Evolutionary conservation across 345 rosid species (phyloP), one percentile per base, ranked within the genome.

Genomic region (Salix brachista): DNA sequence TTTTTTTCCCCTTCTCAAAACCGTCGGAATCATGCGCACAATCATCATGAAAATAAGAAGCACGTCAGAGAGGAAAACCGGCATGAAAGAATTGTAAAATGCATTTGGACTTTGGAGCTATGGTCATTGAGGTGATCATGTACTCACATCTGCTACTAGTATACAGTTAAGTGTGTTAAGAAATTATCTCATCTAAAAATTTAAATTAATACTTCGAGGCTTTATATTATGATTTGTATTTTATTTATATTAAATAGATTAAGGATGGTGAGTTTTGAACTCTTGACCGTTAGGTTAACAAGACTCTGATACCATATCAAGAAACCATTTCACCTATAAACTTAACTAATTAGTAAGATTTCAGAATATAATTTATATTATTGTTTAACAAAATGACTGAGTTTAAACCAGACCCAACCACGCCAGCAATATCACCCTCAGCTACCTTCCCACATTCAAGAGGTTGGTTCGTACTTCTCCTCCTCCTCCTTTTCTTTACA

Each of bases 391-490:
- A 1, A 32, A 34, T 0, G 0, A 70, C 75, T 7, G 61, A 65
- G 64, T 70, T 58, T 71, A 41, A 80, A 75, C 77, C 71, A 25
- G 67, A 67, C 61, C 73, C 75, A 76, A 28, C 42, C 30, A 46
- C 42, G 32, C 80, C 76, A 81, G 84, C 85, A 82, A 82, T 77
- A 72, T 76, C 77, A 75, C 67, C 70, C 26, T 67, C 56, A 37
- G 69, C 81, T 65, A 73, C 83, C 80, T 76, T 34, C 36, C 56
- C 73, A 61, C 8, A 32, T 75, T 42, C 23, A 70, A 62, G 37
- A 54, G 37, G 39, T 58, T 9, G 25, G 41, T 65, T 65, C 58
- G 10, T 62, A 26, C 26, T 17, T 50, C 11, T 70, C 26, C 60
- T 42, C 13, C 46, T 42, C 12, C 3, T 41, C 0, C 2, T 41